Evolutionary conservation across 1,284 basidiomycete genomes (phyloP).

Genomic region (Earliella scabrosa): DNA sequence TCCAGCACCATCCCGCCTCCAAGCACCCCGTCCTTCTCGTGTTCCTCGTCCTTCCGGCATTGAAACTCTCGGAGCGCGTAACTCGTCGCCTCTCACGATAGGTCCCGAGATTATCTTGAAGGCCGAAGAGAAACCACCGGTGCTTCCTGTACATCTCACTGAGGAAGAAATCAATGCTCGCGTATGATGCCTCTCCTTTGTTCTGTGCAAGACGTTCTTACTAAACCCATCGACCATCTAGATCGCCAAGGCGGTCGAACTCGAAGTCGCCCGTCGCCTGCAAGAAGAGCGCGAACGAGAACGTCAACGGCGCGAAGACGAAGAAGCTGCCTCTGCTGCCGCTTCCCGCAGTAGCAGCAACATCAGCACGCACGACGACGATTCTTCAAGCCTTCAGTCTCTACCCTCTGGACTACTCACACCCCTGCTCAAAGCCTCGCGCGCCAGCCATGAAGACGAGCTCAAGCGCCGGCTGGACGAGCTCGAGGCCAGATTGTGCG

Average conservation of each 20-base stretch:
- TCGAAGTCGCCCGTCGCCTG: slow-evolving; percentile 68
- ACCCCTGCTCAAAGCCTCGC: slow-evolving; percentile 55
- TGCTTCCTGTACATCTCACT: slow-evolving; percentile 40
- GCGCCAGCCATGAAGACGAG: slow-evolving; percentile 69
- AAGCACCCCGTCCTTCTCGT: slow-evolving; percentile 34
- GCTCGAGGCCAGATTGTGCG: slow-evolving; percentile 73
- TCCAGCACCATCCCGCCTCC: slow-evolving; percentile 8
- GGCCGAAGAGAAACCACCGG: neutral
- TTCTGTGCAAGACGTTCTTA: neutral
- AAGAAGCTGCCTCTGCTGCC: slow-evolving; percentile 10
- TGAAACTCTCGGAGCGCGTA: slow-evolving; percentile 16
- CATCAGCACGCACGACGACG: slow-evolving; percentile 1
- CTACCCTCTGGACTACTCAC: slow-evolving; percentile 63
- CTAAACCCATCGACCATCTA: slow-evolving; percentile 27
- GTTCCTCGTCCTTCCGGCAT: slow-evolving; percentile 34
- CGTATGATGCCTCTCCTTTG: slow-evolving; percentile 40
- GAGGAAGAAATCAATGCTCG: slow-evolving; percentile 75
- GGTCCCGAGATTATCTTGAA: slow-evolving; percentile 1
- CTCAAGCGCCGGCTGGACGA: slow-evolving; percentile 64
- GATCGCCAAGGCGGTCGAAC: slow-evolving; percentile 75
- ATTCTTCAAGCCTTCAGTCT: slow-evolving; percentile 12
- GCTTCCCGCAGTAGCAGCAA: slow-evolving; percentile 6
- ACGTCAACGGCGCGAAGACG: slow-evolving; percentile 38
- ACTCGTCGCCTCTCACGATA: slow-evolving; percentile 13
- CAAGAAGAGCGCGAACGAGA: slow-evolving; percentile 59